These are phyloP conservation scores for Suillus occidentalis DNA, from an alignment of 768 basidiomycete species.

Conservation along the genomic window DNA sequence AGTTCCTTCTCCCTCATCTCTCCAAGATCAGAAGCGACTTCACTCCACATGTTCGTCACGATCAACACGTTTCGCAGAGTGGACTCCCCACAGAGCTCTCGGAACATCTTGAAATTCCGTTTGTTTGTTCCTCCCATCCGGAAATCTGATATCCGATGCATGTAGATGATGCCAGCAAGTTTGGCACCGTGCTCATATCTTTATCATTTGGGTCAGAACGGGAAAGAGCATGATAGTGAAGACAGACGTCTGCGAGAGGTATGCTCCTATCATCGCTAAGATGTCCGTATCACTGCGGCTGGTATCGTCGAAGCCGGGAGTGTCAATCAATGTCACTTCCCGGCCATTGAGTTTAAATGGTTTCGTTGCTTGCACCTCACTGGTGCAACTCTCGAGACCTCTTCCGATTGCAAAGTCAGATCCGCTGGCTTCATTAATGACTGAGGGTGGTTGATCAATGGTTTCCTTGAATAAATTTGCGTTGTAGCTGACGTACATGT, in stretches of 20 bases:
- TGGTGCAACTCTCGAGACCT: constrained; percentile 45
- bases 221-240: background rate
- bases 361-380: constrained; percentile 36
- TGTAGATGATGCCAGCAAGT: constrained; percentile 43
- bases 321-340: constrained; percentile 51
- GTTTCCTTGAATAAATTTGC: background rate
- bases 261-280: constrained; percentile 39
- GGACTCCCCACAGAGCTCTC: constrained; percentile 43
- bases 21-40: constrained; percentile 29
- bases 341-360: constrained; percentile 45
- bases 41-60: constrained; percentile 47
- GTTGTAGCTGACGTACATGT: constrained; percentile 6
- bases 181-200: constrained; percentile 17
- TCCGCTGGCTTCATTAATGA: constrained; percentile 47
- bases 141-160: constrained; percentile 44
- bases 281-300: constrained; percentile 45
- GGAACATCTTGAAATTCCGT: constrained; percentile 43
- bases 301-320: constrained; percentile 62
- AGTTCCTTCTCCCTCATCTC: constrained; percentile 40
- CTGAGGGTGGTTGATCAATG: constrained; percentile 29
- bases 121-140: constrained; percentile 41
- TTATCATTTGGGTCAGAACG: background rate
- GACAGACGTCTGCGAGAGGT: constrained; percentile 14
- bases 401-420: constrained; percentile 41
- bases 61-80: constrained; percentile 43